Base-by-base conservation (phyloP, 2,329 filamentous ascomycete genomes). In the Myriosclerotinia scirpicola region DNA sequence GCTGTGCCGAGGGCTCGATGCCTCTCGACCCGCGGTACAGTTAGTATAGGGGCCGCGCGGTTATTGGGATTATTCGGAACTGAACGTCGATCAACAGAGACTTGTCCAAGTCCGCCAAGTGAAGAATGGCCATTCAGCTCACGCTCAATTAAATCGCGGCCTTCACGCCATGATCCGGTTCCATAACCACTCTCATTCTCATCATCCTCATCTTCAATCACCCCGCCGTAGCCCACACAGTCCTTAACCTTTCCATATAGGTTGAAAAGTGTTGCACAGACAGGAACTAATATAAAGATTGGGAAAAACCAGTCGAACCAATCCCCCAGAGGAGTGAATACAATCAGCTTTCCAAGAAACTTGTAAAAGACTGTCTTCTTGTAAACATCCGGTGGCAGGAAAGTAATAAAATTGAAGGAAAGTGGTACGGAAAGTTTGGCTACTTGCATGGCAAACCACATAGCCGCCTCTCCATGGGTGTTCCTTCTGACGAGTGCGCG, bases 361-460 rank as follows among this genome's bases (percentile, higher is more conserved):
- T 85, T 78, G 79, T 94, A 97, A 78, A 98, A 99, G 0, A 88
- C 87, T 0, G 93, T 97, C 72, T 88, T 85, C 67, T 83, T 80
- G 75, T 93, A 94, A 53, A 96, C 86, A 15, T 82, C 81, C 9
- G 82, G 83, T 0, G 91, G 90, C 30, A 97, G 79, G 76, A 98
- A 94, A 0, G 94, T 97, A 77, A 97, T 84, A 76, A 98, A 99
- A 79, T 99, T 99, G 85, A 97, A 99, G 5, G 91, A 89, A 11
- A 99, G 83, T 0, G 95, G 95, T 0, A 99, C 92, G 1, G 91
- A 97, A 54, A 99, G 86, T 74, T 93, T 92, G 62, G 95, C 94
- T 14, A 97, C 91, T 77, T 97, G 92, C 67, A 92, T 88, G 1
- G 92, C 90, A 76, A 98, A 99, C 93, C 96, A 99, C 72, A 94